phyloP scores from a whole-genome alignment of 1,284 basidiomycete genomes.

The Rhodotorula sp. region DNA sequence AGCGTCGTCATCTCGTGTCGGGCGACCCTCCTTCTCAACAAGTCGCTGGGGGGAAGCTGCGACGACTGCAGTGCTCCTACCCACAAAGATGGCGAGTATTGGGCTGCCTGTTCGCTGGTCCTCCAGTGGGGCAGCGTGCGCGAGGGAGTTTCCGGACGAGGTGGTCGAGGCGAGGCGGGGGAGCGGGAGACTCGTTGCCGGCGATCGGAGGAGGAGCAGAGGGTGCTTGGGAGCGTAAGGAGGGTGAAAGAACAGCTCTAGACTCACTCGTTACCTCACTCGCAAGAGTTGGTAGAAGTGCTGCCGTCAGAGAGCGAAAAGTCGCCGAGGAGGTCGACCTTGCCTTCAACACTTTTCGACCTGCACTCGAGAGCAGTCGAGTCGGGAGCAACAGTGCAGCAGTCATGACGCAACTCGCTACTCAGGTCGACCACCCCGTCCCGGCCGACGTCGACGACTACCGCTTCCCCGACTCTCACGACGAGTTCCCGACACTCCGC shows the following conservation, averaged over 20 bases:
- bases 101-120: background rate
- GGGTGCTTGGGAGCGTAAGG: background rate
- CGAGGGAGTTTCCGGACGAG: no score
- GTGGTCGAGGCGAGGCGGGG: no score
- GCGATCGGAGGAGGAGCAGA: background rate
- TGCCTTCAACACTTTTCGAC: background rate
- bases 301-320: no score
- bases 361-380: no score
- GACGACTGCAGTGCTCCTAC: no score
- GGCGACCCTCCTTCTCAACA: background rate
- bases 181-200: no score
- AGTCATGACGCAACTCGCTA: slow-evolving; percentile 1
- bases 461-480: slow-evolving; percentile 22
- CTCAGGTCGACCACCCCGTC: slow-evolving; percentile 31
- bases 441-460: slow-evolving; percentile 27
- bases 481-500: slow-evolving; percentile 67
- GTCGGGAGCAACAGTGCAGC: background rate
- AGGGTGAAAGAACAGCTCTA: no score
- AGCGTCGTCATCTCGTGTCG: slow-evolving; percentile 20
- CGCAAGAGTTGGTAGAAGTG: no score
- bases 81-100: no score
- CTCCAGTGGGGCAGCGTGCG: no score
- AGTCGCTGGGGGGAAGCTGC: background rate
- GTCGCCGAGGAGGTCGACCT: no score
- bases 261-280: no score